Percentiles rank a stretch among this genome's conserved stretches.
Conservation (phyloP, 1,139 yeast species). For the Blastobotrys petasosporus region DNA sequence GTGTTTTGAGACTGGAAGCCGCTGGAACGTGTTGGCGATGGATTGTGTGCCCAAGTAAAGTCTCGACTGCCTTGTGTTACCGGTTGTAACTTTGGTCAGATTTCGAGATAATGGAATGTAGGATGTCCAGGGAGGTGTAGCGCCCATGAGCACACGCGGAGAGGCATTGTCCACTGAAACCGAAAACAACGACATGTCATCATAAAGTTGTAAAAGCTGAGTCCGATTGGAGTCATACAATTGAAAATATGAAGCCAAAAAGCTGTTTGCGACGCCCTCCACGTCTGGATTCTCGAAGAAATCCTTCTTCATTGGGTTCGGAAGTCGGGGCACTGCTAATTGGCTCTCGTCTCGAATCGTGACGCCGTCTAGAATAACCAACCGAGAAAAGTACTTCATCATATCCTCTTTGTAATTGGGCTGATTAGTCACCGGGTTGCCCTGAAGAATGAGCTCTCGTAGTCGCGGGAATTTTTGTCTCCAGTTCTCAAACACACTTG, state of each 20-base stretch:
- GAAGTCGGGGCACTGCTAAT: conserved; percentile 41
- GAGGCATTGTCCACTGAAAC: conserved; percentile 49
- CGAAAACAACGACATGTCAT: conserved; percentile 80
- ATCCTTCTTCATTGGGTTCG: conserved; percentile 49
- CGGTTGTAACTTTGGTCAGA: conserved; percentile 59
- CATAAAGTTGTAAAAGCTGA: conserved; percentile 67
- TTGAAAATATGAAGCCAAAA: conserved; percentile 65
- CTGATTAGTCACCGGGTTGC: conserved; percentile 64
- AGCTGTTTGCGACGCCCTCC: conserved; percentile 64
- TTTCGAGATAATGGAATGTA: conserved; percentile 63
- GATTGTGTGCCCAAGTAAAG: conserved; percentile 67
- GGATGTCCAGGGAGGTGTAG: conserved; percentile 26
- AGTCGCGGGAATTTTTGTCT: conserved; percentile 65
- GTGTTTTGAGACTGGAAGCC: conserved; percentile 73
- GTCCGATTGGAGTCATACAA: conserved; percentile 77
- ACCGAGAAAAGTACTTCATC: conserved; percentile 66
- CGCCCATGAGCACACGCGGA: conserved; percentile 33
- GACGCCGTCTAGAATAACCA: conserved; percentile 73
- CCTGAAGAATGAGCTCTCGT: conserved; percentile 67
- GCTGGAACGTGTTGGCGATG: conserved; percentile 54
- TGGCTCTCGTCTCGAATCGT: conserved; percentile 66
- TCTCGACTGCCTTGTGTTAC: conserved; percentile 49
- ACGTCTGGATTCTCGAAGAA: conserved; percentile 80
- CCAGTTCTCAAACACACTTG: conserved; percentile 67
- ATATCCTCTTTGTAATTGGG: conserved; percentile 56